phyloP scores from a whole-genome alignment of 305 asterid species.

The Rubia tinctorum region DNA sequence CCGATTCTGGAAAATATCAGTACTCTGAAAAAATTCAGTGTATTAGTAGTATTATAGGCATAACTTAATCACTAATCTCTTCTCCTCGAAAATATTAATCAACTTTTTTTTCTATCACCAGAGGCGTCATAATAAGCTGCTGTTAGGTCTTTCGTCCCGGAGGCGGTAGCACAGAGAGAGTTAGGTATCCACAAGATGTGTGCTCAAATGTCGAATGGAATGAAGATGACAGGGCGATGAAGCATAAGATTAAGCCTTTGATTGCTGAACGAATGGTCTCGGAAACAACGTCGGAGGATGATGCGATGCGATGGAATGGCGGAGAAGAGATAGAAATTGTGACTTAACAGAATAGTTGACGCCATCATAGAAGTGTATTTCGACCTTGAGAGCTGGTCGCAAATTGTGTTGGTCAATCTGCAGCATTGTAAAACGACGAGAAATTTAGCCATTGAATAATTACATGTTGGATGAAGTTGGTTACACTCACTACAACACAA shows the following conservation, averaged over 20 bases:
- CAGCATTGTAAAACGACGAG: conserved; percentile 9
- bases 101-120: conserved; percentile 33
- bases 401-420: conserved; percentile 57
- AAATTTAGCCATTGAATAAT: background rate
- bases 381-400: conserved; percentile 38
- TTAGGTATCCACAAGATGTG: conserved; percentile 54
- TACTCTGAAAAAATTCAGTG: too few species aligned
- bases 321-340: conserved; percentile 54
- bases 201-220: conserved; percentile 41
- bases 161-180: conserved; percentile 44
- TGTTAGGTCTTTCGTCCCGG: conserved; percentile 46
- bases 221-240: conserved; percentile 76
- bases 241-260: conserved; percentile 55
- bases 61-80: conserved; percentile 58
- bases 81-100: conserved; percentile 46
- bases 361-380: conserved; percentile 60
- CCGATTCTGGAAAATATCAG: too few species aligned
- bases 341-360: conserved; percentile 61
- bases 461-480: too few species aligned
- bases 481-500: too few species aligned
- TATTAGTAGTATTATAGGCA: conserved; percentile 61
- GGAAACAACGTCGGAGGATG: background rate
- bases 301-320: conserved; percentile 8
- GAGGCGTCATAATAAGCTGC: conserved; percentile 31
- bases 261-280: conserved; percentile 15